phyloP scores from a whole-genome alignment of 2,329 filamentous ascomycete genomes.

The Anisogramma anomala region DNA sequence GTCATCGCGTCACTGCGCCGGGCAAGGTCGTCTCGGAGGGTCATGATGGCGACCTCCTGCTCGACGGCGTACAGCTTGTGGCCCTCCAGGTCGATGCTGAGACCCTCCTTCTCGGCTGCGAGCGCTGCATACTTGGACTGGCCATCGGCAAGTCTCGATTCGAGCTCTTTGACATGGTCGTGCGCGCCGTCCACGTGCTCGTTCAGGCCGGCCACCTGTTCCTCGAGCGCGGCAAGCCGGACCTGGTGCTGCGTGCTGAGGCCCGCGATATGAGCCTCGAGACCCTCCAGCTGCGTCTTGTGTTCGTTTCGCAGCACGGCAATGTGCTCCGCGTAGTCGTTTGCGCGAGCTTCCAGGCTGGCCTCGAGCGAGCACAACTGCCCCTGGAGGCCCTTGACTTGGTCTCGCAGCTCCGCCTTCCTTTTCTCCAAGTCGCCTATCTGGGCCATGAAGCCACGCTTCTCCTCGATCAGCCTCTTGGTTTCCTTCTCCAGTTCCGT shows the following conservation, averaged over 20 bases:
- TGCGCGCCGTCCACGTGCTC: slow-evolving; percentile 11
- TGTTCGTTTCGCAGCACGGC: slow-evolving; percentile 8
- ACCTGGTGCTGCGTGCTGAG: slow-evolving; percentile 5
- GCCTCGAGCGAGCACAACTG: slow-evolving; percentile 2
- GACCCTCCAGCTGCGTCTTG: slow-evolving; percentile 6
- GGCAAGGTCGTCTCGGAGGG: slow-evolving; percentile 7
- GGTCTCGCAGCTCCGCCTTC: slow-evolving; percentile 2
- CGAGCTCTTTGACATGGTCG: not conserved
- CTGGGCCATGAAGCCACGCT: slow-evolving; percentile 5
- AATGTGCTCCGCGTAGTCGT: slow-evolving; percentile 8
- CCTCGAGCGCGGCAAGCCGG: slow-evolving; percentile 8
- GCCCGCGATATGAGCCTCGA: slow-evolving; percentile 2
- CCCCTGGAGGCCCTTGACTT: slow-evolving; percentile 6
- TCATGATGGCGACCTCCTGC: slow-evolving; percentile 11
- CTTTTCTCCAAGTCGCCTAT: slow-evolving; percentile 15
- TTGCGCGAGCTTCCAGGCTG: slow-evolving; percentile 7
- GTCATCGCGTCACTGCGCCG: slow-evolving; percentile 6
- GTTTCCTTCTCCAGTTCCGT: slow-evolving; percentile 16
- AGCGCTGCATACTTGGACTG: slow-evolving; percentile 5
- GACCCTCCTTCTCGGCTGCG: slow-evolving; percentile 5
- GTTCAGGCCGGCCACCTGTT: slow-evolving; percentile 8
- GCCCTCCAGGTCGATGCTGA: slow-evolving; percentile 7
- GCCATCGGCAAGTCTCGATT: slow-evolving; percentile 1
- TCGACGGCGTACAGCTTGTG: slow-evolving; percentile 5
- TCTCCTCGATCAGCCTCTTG: slow-evolving; percentile 11